phyloP scores from a whole-genome alignment of 2,329 filamentous ascomycete species.

The Penicillium griseofulvum region DNA sequence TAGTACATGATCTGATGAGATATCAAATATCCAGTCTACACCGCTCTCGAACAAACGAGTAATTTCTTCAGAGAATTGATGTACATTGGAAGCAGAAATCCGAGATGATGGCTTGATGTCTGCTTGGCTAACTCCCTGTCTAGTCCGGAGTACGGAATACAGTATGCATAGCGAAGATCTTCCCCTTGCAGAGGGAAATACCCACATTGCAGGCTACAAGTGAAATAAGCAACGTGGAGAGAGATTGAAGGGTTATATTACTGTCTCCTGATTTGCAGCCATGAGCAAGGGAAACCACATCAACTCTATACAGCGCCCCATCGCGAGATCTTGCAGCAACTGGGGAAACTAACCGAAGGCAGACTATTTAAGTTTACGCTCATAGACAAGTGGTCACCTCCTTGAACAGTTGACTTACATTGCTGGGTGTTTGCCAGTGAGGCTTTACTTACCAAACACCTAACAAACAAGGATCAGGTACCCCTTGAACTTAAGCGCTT shows the following conservation, averaged over 20 bases:
- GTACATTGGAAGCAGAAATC: not conserved
- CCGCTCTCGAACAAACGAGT: not conserved
- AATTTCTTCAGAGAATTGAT: not conserved
- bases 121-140: not conserved
- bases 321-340: constrained; percentile 13
- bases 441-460: not conserved
- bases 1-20: not conserved
- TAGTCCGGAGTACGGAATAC: not conserved
- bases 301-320: constrained; percentile 2
- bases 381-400: constrained; percentile 3
- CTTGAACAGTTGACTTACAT: constrained; percentile 7
- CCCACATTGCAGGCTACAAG: not conserved
- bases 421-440: constrained; percentile 1
- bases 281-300: constrained; percentile 16
- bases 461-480: not conserved
- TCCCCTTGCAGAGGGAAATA: constrained; percentile 14
- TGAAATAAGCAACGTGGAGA: constrained; percentile 9
- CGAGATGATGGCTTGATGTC: not conserved
- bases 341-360: constrained; percentile 2
- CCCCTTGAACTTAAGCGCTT: not conserved
- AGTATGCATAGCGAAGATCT: not conserved
- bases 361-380: constrained; percentile 4
- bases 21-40: not conserved
- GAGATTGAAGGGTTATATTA: not conserved
- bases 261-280: not conserved